A percentile compares a stretch with the other conserved stretches of the same genome.
These are phyloP conservation scores for Trametes gibbosa DNA, from an alignment of 768 basidiomycete species.

Conservation along the genomic window DNA sequence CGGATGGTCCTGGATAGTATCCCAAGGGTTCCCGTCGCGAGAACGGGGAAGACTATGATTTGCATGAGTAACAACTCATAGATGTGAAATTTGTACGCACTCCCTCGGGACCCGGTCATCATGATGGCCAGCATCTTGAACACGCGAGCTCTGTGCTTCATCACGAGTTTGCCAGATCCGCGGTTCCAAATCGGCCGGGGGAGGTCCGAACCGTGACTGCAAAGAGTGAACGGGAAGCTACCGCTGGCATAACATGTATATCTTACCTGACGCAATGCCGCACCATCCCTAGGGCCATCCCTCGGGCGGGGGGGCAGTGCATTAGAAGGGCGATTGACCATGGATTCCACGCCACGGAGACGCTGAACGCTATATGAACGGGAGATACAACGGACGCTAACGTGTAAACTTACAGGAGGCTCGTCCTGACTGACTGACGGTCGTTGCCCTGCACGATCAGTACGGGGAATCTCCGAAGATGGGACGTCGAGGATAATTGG, in stretches of 20 bases:
- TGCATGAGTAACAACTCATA: not conserved
- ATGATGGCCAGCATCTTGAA: not conserved
- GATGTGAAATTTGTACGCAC: not conserved
- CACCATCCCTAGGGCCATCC: not conserved
- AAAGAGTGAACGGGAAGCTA: not conserved
- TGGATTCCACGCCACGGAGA: not conserved
- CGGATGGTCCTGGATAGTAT: not conserved
- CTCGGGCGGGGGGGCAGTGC: constrained; percentile 4
- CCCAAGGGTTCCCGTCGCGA: not conserved
- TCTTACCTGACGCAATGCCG: constrained; percentile 12
- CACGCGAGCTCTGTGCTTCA: constrained; percentile 14
- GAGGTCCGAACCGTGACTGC: constrained; percentile 21
- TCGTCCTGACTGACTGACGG: constrained; percentile 1
- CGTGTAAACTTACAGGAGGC: not conserved
- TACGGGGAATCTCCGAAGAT: not conserved
- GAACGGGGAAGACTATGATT: not conserved
- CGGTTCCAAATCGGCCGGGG: not conserved
- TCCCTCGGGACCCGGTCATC: not conserved
- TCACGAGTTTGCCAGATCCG: constrained; percentile 27
- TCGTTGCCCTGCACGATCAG: constrained; percentile 3
- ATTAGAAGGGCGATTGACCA: not conserved
- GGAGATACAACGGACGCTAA: not conserved
- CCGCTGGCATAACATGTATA: too few relatives aligned
- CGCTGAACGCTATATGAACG: not conserved
- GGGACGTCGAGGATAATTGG: not conserved